These are phyloP conservation scores for Kitagawia praeruptora DNA, from an alignment of 129 eudicot genomes.

Conservation along the genomic window DNA sequence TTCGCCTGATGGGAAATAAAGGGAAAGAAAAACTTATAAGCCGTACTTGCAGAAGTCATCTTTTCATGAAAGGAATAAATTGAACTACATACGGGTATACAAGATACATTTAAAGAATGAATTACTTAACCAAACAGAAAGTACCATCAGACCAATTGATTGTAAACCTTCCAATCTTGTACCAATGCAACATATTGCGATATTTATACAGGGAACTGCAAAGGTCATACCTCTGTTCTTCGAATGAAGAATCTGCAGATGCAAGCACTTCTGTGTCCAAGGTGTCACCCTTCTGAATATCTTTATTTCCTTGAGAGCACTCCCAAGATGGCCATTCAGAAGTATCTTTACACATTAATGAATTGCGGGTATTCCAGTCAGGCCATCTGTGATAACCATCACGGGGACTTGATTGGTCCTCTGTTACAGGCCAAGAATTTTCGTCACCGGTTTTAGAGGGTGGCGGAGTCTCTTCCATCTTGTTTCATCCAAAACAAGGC, in stretches of 20 bases:
- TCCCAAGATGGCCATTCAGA: not conserved
- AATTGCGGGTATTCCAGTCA: not conserved
- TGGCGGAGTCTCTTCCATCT: constrained; percentile 23
- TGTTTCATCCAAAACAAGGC: constrained; percentile 31
- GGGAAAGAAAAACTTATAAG: too few relatives aligned
- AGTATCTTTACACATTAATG: not conserved
- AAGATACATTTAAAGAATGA: too few relatives aligned
- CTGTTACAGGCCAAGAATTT: not conserved
- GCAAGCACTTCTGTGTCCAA: not conserved
- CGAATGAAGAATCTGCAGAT: not conserved
- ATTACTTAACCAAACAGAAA: not conserved
- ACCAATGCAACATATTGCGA: not conserved
- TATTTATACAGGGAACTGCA: not conserved
- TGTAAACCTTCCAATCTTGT: not conserved
- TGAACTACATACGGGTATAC: too few relatives aligned
- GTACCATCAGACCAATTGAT: not conserved
- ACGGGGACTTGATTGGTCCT: not conserved
- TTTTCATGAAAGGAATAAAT: not conserved
- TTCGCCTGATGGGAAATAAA: too few relatives aligned
- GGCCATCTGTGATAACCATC: not conserved
- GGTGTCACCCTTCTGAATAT: not conserved
- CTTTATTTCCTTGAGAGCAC: not conserved
- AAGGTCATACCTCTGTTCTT: not conserved
- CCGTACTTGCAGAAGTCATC: not conserved
- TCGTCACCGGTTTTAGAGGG: not conserved